Conservation (phyloP, 345 rosid genomes). For the Moricandia moricandioides region DNA sequence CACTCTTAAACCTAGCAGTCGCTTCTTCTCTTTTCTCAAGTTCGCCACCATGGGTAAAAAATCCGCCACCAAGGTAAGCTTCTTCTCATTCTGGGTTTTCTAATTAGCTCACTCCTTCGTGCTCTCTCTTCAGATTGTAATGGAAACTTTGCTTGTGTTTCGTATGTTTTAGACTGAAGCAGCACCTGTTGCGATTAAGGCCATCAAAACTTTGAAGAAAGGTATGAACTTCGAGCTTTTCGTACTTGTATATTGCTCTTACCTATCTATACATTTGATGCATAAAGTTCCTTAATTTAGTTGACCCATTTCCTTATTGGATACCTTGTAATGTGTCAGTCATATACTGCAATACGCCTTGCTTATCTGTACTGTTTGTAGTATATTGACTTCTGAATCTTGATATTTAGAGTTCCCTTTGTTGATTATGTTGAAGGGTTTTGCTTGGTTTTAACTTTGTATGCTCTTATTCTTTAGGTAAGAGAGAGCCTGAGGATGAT, state of each 20-base stretch:
- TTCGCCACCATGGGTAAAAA: constrained; percentile 59
- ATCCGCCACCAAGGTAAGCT: no score
- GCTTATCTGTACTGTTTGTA: not conserved
- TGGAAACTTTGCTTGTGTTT: not conserved
- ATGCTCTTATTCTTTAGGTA: constrained; percentile 34
- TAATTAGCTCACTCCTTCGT: not conserved
- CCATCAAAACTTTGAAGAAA: constrained; percentile 48
- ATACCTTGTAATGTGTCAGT: not conserved
- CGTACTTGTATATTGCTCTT: not conserved
- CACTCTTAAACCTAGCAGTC: constrained; percentile 26
- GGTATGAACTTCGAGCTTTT: constrained; percentile 31
- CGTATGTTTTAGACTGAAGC: constrained; percentile 40
- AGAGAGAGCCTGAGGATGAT: constrained; percentile 65
- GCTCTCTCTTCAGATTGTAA: not conserved
- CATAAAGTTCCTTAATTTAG: not conserved
- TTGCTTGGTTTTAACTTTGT: not conserved
- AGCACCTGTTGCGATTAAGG: constrained; percentile 33
- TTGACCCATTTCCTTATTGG: not conserved
- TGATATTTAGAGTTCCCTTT: no score
- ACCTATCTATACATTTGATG: not conserved
- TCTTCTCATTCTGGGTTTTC: no score
- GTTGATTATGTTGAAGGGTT: not conserved
- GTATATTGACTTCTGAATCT: not conserved
- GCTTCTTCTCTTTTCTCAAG: not conserved
- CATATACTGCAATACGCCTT: no score